Evolutionary conservation across 768 basidiomycete genomes (phyloP), one percentile per base, ranked within the genome.

Genomic region (Cyclocybe aegerita): DNA sequence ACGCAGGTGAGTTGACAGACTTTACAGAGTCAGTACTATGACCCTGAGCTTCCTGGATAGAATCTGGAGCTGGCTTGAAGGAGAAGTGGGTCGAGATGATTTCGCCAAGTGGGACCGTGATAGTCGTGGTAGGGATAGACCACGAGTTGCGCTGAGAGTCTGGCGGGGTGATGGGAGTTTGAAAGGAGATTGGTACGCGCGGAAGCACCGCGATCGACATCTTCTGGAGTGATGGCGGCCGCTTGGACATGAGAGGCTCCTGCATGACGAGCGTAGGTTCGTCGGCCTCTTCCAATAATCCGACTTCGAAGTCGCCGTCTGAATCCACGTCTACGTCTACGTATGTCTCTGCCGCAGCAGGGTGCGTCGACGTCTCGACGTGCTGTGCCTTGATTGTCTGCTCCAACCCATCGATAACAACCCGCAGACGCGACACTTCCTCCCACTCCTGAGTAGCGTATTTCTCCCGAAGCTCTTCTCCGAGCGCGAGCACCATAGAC

Each of bases 401-500:
- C 43, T 62, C 58, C 12, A 84, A 65, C 31, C 74, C 74, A 53
- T 73, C 70, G 39, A 85, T 76, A 16, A 79, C 75, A 10, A 68
- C 69, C 60, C 76, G 76, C 58, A 85, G 65, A 36, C 73, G 73
- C 14, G 62, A 66, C 9, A 80, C 74, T 55, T 85, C 80, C 46
- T 70, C 74, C 31, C 50, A 49, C 7, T 53, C 56, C 38, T 64
- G 58, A 17, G 37, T 12, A 59, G 67, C 53, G 66, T 71, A 53
- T 68, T 70, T 62, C 52, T 77, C 80, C 43, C 76, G 73, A 44
- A 88, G 72, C 65, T 89, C 86, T 60, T 87, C 87, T 11, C 76
- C 82, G 30, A 90, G 67, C 34, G 85, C 76, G 50, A 78, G 70
- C 32, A 81, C 75, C 63, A 85, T 82, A 32, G 78, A 75, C 39